Base-by-base conservation (phyloP, 768 basidiomycete genomes). In the Leccinum incarnatum region DNA sequence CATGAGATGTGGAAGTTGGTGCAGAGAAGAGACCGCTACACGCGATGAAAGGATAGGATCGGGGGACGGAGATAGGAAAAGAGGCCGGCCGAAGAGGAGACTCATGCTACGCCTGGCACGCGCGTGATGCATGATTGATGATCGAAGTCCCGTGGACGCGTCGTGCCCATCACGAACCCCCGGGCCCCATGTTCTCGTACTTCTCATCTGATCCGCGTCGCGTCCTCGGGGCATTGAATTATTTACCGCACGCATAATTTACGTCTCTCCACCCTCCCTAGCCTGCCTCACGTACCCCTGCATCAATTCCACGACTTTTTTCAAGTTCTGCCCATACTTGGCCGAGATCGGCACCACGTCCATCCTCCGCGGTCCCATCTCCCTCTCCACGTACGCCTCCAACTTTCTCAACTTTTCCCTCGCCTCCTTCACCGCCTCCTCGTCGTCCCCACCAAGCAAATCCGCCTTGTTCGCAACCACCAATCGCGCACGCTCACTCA, bases 381-480 rank as follows among this genome's bases (percentile, higher is more conserved):
- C 77, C 1, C 65, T 65, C 61, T 70, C 69, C 0, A 88, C 87
- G 56, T 79, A 87, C 56, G 79, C 76, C 67, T 88, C 83, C 54
- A 93, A 70, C 34, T 65, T 75, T 32, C 55, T 65, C 51, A 91
- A 76, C 69, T 89, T 91, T 29, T 72, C 75, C 62, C 78, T 79
- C 5, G 86, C 88, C 40, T 76, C 78, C 37, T 75, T 72, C 7
- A 88, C 79, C 6, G 79, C 79, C 15, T 68, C 73, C n/a, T 74
- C 71, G 29, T 80, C 78, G 11, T 76, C 80, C 10, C 78, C 78
- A 19, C 46, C 89, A 3, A 96, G 81, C 32, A 92, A 70, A 75
- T 99, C 97, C 0, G 94, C 97, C 73, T 99, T 99, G 78, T 98
- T 99, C 27, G 93, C 91, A 17, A 98, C 78, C 42, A 99, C 91